phyloP scores from a whole-genome alignment of 2,329 filamentous ascomycete genomes.

The Zasmidium citrigriseum region DNA sequence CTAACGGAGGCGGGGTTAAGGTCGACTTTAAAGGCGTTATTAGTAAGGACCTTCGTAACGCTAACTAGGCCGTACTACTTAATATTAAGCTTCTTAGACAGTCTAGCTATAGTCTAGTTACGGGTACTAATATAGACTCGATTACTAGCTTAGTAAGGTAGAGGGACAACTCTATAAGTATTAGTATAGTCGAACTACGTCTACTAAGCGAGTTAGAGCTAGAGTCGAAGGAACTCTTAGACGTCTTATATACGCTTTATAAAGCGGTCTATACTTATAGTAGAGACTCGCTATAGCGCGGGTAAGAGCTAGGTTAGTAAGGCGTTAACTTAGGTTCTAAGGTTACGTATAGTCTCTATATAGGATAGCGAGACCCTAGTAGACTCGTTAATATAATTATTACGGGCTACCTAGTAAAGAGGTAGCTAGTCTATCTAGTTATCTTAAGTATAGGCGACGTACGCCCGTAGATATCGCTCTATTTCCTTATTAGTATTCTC shows the following conservation, averaged over 20 bases:
- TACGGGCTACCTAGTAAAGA: background rate
- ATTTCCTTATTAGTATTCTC: conserved; percentile 3
- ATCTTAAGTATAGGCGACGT: background rate
- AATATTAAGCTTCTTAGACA: background rate
- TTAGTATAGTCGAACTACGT: background rate
- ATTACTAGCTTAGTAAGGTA: background rate
- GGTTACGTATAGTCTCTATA: background rate
- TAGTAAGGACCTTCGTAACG: too few species aligned
- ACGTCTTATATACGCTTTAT: background rate
- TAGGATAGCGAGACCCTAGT: too few species aligned
- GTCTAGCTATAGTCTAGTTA: background rate
- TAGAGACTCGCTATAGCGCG: background rate
- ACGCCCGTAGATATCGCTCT: background rate
- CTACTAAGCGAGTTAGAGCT: background rate
- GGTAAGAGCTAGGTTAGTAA: background rate
- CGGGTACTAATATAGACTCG: background rate
- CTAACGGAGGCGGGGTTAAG: background rate
- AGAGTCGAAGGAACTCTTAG: background rate
- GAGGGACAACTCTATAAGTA: too few species aligned
- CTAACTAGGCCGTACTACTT: background rate
- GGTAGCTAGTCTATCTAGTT: background rate
- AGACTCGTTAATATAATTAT: background rate
- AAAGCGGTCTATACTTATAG: background rate
- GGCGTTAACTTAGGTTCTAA: background rate
- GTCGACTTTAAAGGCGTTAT: background rate